Evolutionary conservation across 768 basidiomycete species (phyloP), one percentile per base, ranked within the genome.

Genomic region (Kwoniella botswanensis): DNA sequence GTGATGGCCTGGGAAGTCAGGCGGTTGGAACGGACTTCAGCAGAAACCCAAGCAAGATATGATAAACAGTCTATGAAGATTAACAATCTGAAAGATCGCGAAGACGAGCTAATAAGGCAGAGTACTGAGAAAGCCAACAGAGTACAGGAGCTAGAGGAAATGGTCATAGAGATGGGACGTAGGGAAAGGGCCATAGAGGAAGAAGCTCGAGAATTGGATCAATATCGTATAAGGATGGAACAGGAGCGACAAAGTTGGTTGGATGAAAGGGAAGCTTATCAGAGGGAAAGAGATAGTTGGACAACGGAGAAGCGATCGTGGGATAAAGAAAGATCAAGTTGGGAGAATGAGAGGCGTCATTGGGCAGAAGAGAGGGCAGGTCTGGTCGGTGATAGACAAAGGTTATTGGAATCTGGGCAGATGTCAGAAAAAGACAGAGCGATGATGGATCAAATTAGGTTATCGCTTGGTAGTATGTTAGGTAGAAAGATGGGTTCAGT

Each of bases 1-100:
- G 78, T 78, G 13, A 79, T 84, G 75, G 81, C 83, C 4, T 84
- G 84, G 83, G 84, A 84, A 71, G 78, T 84, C 7, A 74, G 80
- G 17, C 73, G 84, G 22, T 67, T 84, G 5, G 80, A 81, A 63
- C 73, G 70, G 46, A 67, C 68, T 13, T 71, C 75, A 2, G 57
- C 73, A 2, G 76, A 82, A 46, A 68, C 76, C 13, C 75, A 76
- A 68, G 71, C 69, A 4, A 22, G 72, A 63, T 73, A 63, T 41
- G 65, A 77, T 12, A 73, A 72, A 46, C 79, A 79, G 63, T 65
- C 74, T 29, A 43, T 56, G 24, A 67, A 72, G 53, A 68, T 79
- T 22, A 66, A 59, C 24, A 29, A 46, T 11, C 66, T 67, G 24
- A 73, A 75, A 54, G 78, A 76, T 18, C 68, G 75, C 1, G 82